Evolutionary conservation across 73 alveolate species (phyloP).

Genomic region (Paramecium sexaurelia): DNA sequence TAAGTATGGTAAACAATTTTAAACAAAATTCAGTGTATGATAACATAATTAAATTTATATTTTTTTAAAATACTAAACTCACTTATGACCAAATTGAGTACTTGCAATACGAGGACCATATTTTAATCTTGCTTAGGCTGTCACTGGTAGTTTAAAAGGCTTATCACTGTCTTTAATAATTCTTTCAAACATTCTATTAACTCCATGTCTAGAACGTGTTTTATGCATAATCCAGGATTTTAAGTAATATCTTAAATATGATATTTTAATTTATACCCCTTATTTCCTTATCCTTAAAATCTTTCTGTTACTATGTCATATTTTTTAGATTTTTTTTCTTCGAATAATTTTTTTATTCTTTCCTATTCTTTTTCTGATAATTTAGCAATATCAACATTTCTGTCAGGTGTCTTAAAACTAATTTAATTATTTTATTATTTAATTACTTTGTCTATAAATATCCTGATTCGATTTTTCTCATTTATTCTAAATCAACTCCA

Average conservation of each 20-base stretch:
- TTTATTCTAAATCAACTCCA: constrained; percentile 76
- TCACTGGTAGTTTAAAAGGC: constrained; percentile 23
- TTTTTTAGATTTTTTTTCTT: constrained; percentile 33
- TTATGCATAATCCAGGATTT: constrained; percentile 51
- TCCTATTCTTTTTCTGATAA: constrained; percentile 23
- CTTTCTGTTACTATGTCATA: constrained; percentile 24
- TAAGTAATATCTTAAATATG: constrained; percentile 7
- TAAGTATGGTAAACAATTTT: background rate
- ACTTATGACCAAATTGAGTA: constrained; percentile 47
- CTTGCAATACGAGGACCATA: constrained; percentile 54
- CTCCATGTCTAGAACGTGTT: constrained; percentile 43
- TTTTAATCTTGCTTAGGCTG: constrained; percentile 12
- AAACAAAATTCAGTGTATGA: constrained; percentile 21
- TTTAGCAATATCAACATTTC: constrained; percentile 33
- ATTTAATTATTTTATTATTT: background rate
- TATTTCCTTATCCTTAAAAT: constrained; percentile 35
- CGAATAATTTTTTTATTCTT: constrained; percentile 42
- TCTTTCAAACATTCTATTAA: constrained; percentile 38
- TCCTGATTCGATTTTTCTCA: constrained; percentile 31
- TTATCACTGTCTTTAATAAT: constrained; percentile 51
- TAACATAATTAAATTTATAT: background rate
- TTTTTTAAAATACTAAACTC: constrained; percentile 31
- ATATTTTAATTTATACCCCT: background rate
- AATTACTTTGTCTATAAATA: constrained; percentile 25
- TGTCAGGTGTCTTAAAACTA: constrained; percentile 14